phyloP scores from a whole-genome alignment of 768 basidiomycete species.

The Xerocomellus amylosporus region DNA sequence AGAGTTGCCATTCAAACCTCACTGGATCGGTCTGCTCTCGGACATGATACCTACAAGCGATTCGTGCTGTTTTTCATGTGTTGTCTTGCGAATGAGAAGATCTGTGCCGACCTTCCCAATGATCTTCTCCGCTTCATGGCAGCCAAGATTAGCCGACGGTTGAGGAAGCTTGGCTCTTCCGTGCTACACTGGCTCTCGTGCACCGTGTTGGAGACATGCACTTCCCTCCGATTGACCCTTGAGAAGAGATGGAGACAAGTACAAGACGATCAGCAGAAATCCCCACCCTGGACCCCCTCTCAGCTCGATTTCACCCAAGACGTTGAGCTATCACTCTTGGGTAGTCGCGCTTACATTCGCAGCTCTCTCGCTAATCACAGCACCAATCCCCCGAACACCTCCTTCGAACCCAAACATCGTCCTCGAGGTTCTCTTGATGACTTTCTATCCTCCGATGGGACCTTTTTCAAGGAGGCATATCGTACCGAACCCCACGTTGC shows the following conservation, averaged over 20 bases:
- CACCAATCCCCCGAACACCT: not conserved
- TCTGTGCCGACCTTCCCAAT: conserved; percentile 13
- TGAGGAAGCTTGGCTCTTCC: conserved; percentile 35
- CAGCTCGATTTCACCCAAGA: conserved; percentile 30
- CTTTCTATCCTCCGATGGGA: conserved; percentile 2
- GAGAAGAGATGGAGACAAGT: conserved; percentile 37
- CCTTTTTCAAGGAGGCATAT: conserved; percentile 8
- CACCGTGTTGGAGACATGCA: conserved; percentile 6
- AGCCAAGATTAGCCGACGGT: conserved; percentile 37
- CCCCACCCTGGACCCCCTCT: conserved; percentile 31
- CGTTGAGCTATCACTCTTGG: conserved; percentile 32
- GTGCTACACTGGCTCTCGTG: conserved; percentile 16
- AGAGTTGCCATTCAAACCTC: conserved; percentile 46
- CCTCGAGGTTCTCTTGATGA: conserved; percentile 1
- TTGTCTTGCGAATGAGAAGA: conserved; percentile 6
- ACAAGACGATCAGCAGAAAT: conserved; percentile 25
- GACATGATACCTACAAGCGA: conserved; percentile 26
- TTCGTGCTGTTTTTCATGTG: conserved; percentile 35
- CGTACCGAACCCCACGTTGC: conserved; percentile 6
- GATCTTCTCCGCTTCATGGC: conserved; percentile 38
- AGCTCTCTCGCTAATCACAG: conserved; percentile 7
- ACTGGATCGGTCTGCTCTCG: conserved; percentile 17
- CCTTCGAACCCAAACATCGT: conserved; percentile 6
- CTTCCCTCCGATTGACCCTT: conserved; percentile 18
- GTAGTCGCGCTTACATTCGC: conserved; percentile 30